Percentiles rank a stretch among this genome's conserved stretches.
Conservation (phyloP, 768 basidiomycete species). For the Gelatoporia subvermispora region DNA sequence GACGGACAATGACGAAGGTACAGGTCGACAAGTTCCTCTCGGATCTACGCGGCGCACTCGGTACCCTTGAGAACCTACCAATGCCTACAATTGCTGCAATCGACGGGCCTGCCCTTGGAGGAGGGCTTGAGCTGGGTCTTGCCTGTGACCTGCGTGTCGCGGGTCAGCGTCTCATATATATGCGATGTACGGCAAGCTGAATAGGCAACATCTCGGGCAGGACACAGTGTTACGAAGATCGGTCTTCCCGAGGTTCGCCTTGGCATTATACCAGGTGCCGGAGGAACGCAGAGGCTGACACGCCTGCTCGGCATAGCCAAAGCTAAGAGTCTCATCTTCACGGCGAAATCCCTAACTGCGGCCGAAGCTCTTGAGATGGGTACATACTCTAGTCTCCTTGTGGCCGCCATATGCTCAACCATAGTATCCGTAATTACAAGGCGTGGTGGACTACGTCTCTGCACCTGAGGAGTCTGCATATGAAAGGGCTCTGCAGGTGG, state of each 20-base stretch:
- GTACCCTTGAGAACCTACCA: conserved; percentile 73
- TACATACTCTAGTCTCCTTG: conserved; percentile 22
- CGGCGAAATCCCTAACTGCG: conserved; percentile 64
- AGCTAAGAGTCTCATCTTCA: conserved; percentile 86
- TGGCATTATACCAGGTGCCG: conserved; percentile 88
- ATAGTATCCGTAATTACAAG: conserved; percentile 34
- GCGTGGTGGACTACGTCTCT: conserved; percentile 80
- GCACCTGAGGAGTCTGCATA: conserved; percentile 53
- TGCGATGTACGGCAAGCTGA: no score
- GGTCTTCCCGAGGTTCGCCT: conserved; percentile 76
- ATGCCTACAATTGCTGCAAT: conserved; percentile 91
- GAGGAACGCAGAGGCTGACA: conserved; percentile 81
- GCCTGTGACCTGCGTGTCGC: conserved; percentile 90
- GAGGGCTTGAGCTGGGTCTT: conserved; percentile 84
- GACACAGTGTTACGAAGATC: conserved; percentile 70
- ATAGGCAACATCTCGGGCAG: conserved; percentile 29
- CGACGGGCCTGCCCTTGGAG: conserved; percentile 89
- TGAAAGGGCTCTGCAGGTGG: conserved; percentile 68
- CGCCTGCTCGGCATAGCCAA: conserved; percentile 73
- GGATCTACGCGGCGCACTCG: conserved; percentile 66
- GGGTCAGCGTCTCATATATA: conserved; percentile 41
- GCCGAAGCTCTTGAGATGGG: conserved; percentile 69
- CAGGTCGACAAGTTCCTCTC: conserved; percentile 76
- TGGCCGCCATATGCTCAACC: background rate
- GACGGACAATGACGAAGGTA: conserved; percentile 71